Evolutionary conservation across 352 stramenopile species (phyloP), one percentile per base, ranked within the genome.

Genomic region (Pythium insidiosum): DNA sequence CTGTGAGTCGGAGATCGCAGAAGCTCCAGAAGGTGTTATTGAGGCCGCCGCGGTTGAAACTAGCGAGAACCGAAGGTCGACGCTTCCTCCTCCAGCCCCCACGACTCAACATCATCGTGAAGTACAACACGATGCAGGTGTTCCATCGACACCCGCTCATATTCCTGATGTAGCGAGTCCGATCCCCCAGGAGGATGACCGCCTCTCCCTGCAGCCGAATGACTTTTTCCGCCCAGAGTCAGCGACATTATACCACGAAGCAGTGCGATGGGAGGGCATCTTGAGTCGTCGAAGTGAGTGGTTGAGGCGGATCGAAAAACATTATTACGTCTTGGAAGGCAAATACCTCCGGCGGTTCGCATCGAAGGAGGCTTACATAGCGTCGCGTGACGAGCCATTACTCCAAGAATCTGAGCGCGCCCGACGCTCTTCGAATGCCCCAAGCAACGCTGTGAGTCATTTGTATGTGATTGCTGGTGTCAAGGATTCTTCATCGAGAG

Each of bases 251-350:
- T 88, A 88, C 54, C 78, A 90, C 37, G 80, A 93, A 47, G 75
- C 77, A 0, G 77, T 93, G 13, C 78, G 82, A 37, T 94, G 81
- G 81, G 77, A 94, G 63, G 81, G 81, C 24, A 66, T 88, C 19
- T 43, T 94, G 38, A 86, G 73, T 36, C 71, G 76, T 52, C 70
- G 79, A 35, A 89, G 74, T 46, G 81, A 94, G 44, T 94, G 81
- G 81, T 43, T 94, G 36, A 67, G 81, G 23, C 73, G 79, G 24
- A 48, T 89, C 36, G 81, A 94, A 38, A 84, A 85, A 22, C 79
- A 91, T 38, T 94, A 90, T 35, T 94, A 91, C 47, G 81, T 94
- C 28, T 46, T 94, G 20, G 74, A 90, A 47, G 79, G 78, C 26
- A 93, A 89, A 47, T 88, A 83, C 33, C 56, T 93, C n/a, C 62